A percentile compares a stretch with the other conserved stretches of the same genome.
These are phyloP conservation scores for Cicer judaicum DNA, from an alignment of 306 rosid genomes.

Conservation along the genomic window DNA sequence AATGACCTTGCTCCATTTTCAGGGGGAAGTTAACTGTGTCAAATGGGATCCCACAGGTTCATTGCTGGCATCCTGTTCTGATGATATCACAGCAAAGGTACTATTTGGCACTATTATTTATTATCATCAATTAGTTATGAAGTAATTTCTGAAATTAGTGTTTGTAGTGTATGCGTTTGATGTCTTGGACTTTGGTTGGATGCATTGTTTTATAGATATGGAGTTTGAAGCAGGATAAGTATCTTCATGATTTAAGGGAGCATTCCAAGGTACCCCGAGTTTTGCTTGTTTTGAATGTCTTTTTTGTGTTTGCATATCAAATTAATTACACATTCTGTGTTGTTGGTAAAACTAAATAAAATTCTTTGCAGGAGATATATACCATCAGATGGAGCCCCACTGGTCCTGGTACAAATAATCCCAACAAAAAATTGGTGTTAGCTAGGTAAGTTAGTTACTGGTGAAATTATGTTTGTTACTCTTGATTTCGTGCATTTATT, in stretches of 20 bases:
- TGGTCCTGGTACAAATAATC: conserved; percentile 82
- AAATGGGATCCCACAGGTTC: conserved; percentile 98
- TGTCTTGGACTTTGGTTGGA: conserved; percentile 20
- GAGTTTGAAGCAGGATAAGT: conserved; percentile 88
- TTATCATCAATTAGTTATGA: background rate
- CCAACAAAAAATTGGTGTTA: conserved; percentile 76
- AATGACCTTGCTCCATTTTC: conserved; percentile 43
- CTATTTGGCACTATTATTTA: conserved; percentile 13
- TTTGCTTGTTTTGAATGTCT: conserved; percentile 8
- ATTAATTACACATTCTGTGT: conserved; percentile 18
- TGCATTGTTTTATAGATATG: conserved; percentile 70
- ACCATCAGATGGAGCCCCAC: conserved; percentile 99
- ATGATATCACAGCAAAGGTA: conserved; percentile 94
- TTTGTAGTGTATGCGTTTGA: background rate
- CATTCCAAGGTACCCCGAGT: conserved; percentile 78
- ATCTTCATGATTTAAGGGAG: conserved; percentile 84
- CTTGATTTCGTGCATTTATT: background rate
- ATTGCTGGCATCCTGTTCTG: conserved; percentile 92
- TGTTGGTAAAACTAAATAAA: conserved; percentile 17
- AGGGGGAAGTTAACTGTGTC: conserved; percentile 97
- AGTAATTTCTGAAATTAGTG: conserved; percentile 19
- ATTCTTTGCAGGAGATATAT: conserved; percentile 82
- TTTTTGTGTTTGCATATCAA: conserved; percentile 29
- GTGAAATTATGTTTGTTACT: conserved; percentile 9
- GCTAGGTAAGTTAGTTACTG: conserved; percentile 71